phyloP scores from a whole-genome alignment of 495 filamentous ascomycete species.

The Acidomyces sp. region DNA sequence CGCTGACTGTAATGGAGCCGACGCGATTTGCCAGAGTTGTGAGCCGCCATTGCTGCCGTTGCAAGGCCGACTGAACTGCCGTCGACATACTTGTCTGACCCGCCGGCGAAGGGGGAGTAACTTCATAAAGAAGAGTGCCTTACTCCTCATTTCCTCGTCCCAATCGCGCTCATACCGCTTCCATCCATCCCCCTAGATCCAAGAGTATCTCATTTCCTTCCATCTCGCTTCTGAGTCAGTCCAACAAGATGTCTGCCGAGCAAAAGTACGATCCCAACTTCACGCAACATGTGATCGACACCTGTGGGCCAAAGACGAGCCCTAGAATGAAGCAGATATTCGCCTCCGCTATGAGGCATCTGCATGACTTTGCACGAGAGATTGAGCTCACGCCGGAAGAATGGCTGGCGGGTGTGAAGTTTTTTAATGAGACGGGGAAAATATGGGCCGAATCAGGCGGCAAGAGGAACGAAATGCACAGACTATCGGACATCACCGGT shows the following conservation, averaged over 20 bases:
- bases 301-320: slow-evolving; percentile 61
- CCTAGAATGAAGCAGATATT: slow-evolving; percentile 55
- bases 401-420: slow-evolving; percentile 66
- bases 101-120: no score
- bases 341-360: slow-evolving; percentile 52
- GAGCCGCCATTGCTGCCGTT: no score
- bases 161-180: no score
- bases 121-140: no score
- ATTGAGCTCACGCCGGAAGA: slow-evolving; percentile 67
- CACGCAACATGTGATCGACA: slow-evolving; percentile 58
- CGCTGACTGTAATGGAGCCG: no score
- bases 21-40: no score
- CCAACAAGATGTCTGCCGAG: slow-evolving; percentile 11
- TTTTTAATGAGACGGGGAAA: slow-evolving; percentile 37
- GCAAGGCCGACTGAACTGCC: no score
- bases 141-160: no score
- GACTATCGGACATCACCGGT: slow-evolving; percentile 65
- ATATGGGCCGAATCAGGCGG: slow-evolving; percentile 36
- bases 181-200: no score
- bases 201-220: no score
- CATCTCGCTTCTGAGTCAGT: no score
- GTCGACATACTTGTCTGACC: no score
- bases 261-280: slow-evolving; percentile 50
- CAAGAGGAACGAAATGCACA: slow-evolving; percentile 63
- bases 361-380: slow-evolving; percentile 76